Base-by-base conservation (phyloP, 306 rosid species). In the Pyrus pyrifolia region DNA sequence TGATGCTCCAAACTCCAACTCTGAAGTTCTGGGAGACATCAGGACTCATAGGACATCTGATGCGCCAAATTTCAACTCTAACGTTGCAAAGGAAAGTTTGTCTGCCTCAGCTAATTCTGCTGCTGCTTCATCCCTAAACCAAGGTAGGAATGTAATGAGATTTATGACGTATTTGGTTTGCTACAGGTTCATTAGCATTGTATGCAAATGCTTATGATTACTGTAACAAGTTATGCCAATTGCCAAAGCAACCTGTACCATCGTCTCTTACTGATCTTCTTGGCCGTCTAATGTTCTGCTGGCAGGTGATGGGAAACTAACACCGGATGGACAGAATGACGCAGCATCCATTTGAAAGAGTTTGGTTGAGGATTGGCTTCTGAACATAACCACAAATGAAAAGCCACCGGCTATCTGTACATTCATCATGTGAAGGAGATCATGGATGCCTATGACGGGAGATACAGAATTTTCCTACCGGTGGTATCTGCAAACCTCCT, bases 331-430 rank as follows among this genome's bases (percentile, higher is more conserved):
- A 76, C 70, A 81, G 19, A 83, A 81, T 70, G 80, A 85, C 35
- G 83, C 84, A 58, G 81, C 84, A 75, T 67, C 67, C 65, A 71
- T 44, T 59, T 78, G 80, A 84, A 82, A 76, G n/a, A 40, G 66
- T 21, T 68, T 5, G 73, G 12, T 49, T 73, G 22, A 80, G 76
- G 65, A 83, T 71, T 45, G 62, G 62, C 70, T 64, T 74, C 81
- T 76, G 83, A 82, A 77, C 83, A 77, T 82, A 70, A 61, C 75
- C 18, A 12, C 52, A 73, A 76, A 77, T 71, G 72, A 53, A 77
- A 79, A 82, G 71, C 58, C 81, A 61, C 83, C 67, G 45, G 83
- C 84, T 85, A 62, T 81, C 81, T 93, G 94, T 89, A 91, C 88
- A 87, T 88, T 85, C 85, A 72, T 85, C 81, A 5, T 61, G 31